Percentiles rank a stretch among this genome's conserved stretches.
These are phyloP conservation scores for Sophora flavescens DNA, from an alignment of 306 rosid species.

Conservation along the genomic window DNA sequence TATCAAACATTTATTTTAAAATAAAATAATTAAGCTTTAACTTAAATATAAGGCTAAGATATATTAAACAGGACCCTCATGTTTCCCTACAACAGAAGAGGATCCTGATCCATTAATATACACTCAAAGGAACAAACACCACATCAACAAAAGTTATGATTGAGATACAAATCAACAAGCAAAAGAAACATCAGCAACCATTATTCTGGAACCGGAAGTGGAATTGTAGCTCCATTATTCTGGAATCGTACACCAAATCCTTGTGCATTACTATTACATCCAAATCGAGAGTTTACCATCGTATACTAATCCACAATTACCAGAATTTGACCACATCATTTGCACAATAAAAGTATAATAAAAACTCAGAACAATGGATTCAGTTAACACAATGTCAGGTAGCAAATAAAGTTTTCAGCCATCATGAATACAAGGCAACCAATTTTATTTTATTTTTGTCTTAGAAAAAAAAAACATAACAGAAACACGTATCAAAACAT, in stretches of 20 bases:
- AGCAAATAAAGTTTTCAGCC: background rate
- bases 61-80: no score
- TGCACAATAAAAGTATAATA: background rate
- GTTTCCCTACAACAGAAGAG: no score
- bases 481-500: background rate
- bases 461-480: background rate
- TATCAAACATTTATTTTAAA: no score
- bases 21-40: no score
- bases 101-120: background rate
- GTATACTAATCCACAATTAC: background rate
- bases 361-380: background rate
- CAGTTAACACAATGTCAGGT: background rate
- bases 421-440: background rate
- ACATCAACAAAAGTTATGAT: background rate
- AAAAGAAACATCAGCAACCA: background rate
- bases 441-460: background rate
- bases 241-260: no score
- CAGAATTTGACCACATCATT: background rate
- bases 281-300: background rate
- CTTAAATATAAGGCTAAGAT: no score
- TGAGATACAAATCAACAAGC: background rate
- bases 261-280: background rate
- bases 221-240: background rate
- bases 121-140: background rate
- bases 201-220: background rate